A percentile compares a stretch with the other conserved stretches of the same genome.
phyloP scores from a whole-genome alignment of 2,329 filamentous ascomycete species.

The Hypoxylon sp. region DNA sequence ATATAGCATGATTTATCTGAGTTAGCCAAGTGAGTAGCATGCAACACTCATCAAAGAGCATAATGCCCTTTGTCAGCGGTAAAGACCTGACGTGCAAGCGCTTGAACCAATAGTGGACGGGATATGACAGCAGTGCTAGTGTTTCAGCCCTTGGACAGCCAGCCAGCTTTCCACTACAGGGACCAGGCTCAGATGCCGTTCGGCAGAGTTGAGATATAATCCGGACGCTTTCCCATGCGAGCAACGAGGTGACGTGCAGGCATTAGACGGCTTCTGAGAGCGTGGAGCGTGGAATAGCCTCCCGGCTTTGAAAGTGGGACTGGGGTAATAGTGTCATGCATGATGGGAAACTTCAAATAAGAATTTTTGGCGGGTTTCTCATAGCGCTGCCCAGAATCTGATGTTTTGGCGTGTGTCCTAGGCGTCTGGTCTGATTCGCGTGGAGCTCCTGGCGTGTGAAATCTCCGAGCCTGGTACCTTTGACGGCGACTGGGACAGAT shows the following conservation, averaged over 20 bases:
- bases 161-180: conserved; percentile 18
- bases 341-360: conserved; percentile 38
- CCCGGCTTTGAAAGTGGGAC: conserved; percentile 33
- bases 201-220: conserved; percentile 44
- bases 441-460: conserved; percentile 40
- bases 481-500: conserved; percentile 46
- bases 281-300: conserved; percentile 35
- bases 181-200: conserved; percentile 41
- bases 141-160: conserved; percentile 41
- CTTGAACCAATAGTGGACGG: conserved; percentile 31
- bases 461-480: conserved; percentile 40
- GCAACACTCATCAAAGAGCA: conserved; percentile 41
- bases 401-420: conserved; percentile 33
- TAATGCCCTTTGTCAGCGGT: conserved; percentile 44
- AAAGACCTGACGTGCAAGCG: conserved; percentile 13
- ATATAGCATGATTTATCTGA: conserved; percentile 48
- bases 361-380: conserved; percentile 28
- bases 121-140: conserved; percentile 29
- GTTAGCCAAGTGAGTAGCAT: conserved; percentile 43
- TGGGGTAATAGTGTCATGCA: conserved; percentile 40
- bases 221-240: conserved; percentile 41
- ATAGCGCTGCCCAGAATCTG: conserved; percentile 24
- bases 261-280: conserved; percentile 26
- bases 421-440: conserved; percentile 38
- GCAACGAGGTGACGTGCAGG: conserved; percentile 39